Conservation (phyloP, 2,329 filamentous ascomycete species). For the Zasmidium angulare region DNA sequence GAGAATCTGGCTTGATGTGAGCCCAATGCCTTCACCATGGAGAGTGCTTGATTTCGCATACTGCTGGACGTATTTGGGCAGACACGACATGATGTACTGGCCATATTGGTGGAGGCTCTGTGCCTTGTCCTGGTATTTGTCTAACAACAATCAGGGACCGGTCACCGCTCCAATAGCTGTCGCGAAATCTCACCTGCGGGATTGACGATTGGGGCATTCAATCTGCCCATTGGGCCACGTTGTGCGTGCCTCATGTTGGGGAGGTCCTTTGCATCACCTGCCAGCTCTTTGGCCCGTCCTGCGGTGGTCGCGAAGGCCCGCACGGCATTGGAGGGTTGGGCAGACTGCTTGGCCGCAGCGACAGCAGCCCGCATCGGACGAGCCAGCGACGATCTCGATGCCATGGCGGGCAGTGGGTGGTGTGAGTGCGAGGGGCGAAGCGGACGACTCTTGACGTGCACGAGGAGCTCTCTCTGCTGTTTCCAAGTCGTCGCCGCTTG, state of each 20-base stretch:
- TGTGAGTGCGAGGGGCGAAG: not conserved
- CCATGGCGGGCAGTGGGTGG: conserved; percentile 8
- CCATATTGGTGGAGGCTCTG: conserved; percentile 91
- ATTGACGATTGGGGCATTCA: conserved; percentile 81
- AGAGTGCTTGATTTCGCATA: conserved; percentile 27
- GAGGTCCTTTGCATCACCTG: conserved; percentile 40
- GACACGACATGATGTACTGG: conserved; percentile 91
- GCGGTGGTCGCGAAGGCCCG: conserved; percentile 46
- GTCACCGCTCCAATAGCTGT: not conserved
- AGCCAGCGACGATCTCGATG: conserved; percentile 16
- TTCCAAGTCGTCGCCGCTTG: too few species aligned
- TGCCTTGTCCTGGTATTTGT: conserved; percentile 86
- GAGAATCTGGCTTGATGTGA: conserved; percentile 62
- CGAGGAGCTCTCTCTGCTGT: too few species aligned
- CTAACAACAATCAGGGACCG: conserved; percentile 38
- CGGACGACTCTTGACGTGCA: too few species aligned
- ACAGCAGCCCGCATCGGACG: conserved; percentile 15
- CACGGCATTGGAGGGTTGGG: conserved; percentile 24
- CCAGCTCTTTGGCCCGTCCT: conserved; percentile 45
- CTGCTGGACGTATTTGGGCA: conserved; percentile 98
- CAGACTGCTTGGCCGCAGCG: conserved; percentile 6
- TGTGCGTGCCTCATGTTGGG: conserved; percentile 48
- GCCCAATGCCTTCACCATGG: not conserved
- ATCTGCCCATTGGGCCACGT: conserved; percentile 48
- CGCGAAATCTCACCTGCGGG: conserved; percentile 54